phyloP scores from a whole-genome alignment of 306 rosid genomes.

The Echinosophora koreensis region DNA sequence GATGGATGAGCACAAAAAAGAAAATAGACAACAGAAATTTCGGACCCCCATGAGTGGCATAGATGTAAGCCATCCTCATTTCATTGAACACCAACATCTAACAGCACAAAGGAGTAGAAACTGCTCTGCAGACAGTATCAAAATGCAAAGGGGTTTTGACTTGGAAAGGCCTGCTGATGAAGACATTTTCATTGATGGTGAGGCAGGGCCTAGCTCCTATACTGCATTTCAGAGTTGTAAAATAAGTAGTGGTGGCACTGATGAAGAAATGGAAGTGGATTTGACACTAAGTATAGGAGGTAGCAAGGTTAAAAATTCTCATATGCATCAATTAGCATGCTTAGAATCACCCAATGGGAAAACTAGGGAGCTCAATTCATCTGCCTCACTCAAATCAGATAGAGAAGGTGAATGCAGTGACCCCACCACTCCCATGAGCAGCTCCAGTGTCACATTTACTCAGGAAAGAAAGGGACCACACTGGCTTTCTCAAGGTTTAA shows the following conservation, averaged over 20 bases:
- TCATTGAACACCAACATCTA: conserved; percentile 50
- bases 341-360: conserved; percentile 45
- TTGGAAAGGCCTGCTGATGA: conserved; percentile 77
- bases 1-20: conserved; percentile 70
- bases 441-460: conserved; percentile 75
- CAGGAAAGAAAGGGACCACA: conserved; percentile 73
- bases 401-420: conserved; percentile 75
- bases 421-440: conserved; percentile 76
- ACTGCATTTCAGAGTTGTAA: conserved; percentile 46
- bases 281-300: conserved; percentile 91
- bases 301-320: conserved; percentile 58
- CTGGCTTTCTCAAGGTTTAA: conserved; percentile 84
- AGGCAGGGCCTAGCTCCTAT: conserved; percentile 61
- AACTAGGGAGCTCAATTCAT: conserved; percentile 54
- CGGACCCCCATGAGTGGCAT: conserved; percentile 53
- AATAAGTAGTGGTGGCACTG: conserved; percentile 49
- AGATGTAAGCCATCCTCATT: conserved; percentile 48
- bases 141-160: conserved; percentile 69
- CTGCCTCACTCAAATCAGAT: conserved; percentile 68
- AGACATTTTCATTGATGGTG: conserved; percentile 59
- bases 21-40: conserved; percentile 51
- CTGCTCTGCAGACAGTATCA: conserved; percentile 36
- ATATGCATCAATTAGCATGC: conserved; percentile 39
- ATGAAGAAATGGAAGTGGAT: conserved; percentile 81
- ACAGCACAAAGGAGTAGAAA: conserved; percentile 18